phyloP scores from a whole-genome alignment of 495 filamentous ascomycete species.

The Talaromyces wortmannii region DNA sequence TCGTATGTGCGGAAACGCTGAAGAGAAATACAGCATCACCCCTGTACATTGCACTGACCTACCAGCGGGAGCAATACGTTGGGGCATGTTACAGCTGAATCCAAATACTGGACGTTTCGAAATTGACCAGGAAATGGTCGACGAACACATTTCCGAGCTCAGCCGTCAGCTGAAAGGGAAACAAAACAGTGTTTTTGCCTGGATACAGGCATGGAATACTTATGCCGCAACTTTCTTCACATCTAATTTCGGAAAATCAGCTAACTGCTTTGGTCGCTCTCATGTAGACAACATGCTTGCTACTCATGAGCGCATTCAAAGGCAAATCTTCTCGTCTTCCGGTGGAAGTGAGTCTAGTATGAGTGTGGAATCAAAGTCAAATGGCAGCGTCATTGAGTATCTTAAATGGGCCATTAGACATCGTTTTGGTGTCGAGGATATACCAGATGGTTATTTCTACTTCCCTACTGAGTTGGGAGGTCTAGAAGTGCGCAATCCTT shows the following conservation, averaged over 20 bases:
- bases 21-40: constrained; percentile 1
- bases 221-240: constrained; percentile 53
- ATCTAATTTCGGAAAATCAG: constrained; percentile 51
- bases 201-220: constrained; percentile 56
- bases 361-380: constrained; percentile 8
- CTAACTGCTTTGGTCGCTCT: constrained; percentile 47
- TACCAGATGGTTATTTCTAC: constrained; percentile 55
- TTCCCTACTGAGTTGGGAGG: constrained; percentile 46
- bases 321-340: constrained; percentile 27
- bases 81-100: constrained; percentile 43
- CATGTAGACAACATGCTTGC: constrained; percentile 51
- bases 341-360: not conserved
- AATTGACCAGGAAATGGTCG: constrained; percentile 48
- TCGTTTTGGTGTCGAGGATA: constrained; percentile 43
- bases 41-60: constrained; percentile 14
- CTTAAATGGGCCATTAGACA: constrained; percentile 39
- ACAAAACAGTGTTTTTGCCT: constrained; percentile 43
- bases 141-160: constrained; percentile 48
- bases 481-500: constrained; percentile 48
- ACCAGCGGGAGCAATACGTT: constrained; percentile 39
- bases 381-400: constrained; percentile 38
- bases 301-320: constrained; percentile 47
- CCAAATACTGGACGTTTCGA: constrained; percentile 33
- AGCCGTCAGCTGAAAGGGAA: constrained; percentile 41
- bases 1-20: constrained; percentile 7